Conservation (phyloP, 345 rosid genomes). For the Corchorus capsularis region DNA sequence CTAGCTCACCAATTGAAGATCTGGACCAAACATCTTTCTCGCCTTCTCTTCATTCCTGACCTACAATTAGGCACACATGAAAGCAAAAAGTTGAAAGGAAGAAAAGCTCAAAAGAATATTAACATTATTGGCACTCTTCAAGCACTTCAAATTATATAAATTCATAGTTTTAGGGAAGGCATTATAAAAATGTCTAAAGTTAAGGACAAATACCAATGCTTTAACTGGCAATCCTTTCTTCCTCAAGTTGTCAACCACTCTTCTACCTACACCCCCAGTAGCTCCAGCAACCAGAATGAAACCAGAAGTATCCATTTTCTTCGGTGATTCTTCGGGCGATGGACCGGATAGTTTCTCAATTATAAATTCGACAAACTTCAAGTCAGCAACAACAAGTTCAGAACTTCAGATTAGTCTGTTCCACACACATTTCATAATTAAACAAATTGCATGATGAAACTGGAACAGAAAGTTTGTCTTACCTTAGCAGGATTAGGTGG, state of each 20-base stretch:
- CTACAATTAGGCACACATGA: slow-evolving; percentile 35
- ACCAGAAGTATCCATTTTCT: slow-evolving; percentile 56
- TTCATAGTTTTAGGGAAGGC: background rate
- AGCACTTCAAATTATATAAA: background rate
- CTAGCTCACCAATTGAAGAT: slow-evolving; percentile 73
- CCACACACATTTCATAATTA: background rate
- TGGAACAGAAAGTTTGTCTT: background rate
- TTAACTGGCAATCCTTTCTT: slow-evolving; percentile 71
- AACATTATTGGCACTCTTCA: background rate
- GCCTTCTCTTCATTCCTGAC: slow-evolving; percentile 94
- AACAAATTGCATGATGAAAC: background rate
- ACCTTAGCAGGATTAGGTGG: slow-evolving; percentile 91
- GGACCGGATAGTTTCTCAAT: slow-evolving; percentile 63
- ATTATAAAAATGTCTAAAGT: background rate
- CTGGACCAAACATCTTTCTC: slow-evolving; percentile 71
- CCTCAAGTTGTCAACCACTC: slow-evolving; percentile 68
- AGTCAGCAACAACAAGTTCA: slow-evolving; percentile 14
- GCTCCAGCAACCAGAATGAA: slow-evolving; percentile 84
- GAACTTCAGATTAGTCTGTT: slow-evolving; percentile 22
- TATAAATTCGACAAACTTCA: slow-evolving; percentile 68
- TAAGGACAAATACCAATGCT: slow-evolving; percentile 56
- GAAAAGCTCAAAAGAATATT: background rate
- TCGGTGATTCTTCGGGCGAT: slow-evolving; percentile 39
- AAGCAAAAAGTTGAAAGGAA: background rate
- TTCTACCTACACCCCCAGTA: slow-evolving; percentile 96